A percentile compares a stretch with the other conserved stretches of the same genome.
Conservation (phyloP, 2,329 filamentous ascomycete genomes). For the Metarhizium humberi region DNA sequence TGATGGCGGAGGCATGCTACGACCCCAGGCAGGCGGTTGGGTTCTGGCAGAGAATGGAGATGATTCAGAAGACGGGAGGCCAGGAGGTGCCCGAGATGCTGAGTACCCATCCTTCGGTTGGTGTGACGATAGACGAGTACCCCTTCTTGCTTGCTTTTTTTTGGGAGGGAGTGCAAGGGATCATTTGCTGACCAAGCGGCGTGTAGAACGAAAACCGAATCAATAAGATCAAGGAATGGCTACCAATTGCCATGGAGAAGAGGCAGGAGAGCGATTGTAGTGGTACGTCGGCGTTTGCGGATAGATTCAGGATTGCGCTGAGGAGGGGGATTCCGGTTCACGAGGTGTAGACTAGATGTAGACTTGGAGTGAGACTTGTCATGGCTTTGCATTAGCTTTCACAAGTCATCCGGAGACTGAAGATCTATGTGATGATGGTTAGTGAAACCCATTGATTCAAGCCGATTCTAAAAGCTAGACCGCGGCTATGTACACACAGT, state of each 20-base stretch:
- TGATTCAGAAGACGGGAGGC: conserved; percentile 25
- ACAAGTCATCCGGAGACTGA: no score
- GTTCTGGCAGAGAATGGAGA: conserved; percentile 61
- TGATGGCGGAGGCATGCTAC: conserved; percentile 76
- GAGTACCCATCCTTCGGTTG: conserved; percentile 65
- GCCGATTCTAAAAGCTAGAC: no score
- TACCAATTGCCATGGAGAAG: conserved; percentile 48
- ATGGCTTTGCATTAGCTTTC: no score
- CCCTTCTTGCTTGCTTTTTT: background rate
- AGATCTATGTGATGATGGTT: no score
- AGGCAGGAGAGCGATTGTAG: conserved; percentile 43
- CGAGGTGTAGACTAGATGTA: background rate
- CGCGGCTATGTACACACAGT: no score
- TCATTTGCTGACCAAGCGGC: background rate
- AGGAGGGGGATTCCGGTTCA: conserved; percentile 18
- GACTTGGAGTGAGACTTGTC: background rate
- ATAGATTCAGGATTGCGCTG: conserved; percentile 40
- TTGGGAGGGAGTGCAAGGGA: background rate
- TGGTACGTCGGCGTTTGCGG: conserved; percentile 42
- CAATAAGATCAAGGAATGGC: conserved; percentile 55
- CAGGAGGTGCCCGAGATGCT: conserved; percentile 57
- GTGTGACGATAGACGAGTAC: conserved; percentile 15
- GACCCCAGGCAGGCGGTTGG: conserved; percentile 56
- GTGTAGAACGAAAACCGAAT: conserved; percentile 50
- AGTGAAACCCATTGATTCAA: no score